Percentiles rank a stretch among this genome's conserved stretches.
Evolutionary conservation across 129 eudicot genomes (phyloP).

Genomic region (Kitagawia praeruptora): DNA sequence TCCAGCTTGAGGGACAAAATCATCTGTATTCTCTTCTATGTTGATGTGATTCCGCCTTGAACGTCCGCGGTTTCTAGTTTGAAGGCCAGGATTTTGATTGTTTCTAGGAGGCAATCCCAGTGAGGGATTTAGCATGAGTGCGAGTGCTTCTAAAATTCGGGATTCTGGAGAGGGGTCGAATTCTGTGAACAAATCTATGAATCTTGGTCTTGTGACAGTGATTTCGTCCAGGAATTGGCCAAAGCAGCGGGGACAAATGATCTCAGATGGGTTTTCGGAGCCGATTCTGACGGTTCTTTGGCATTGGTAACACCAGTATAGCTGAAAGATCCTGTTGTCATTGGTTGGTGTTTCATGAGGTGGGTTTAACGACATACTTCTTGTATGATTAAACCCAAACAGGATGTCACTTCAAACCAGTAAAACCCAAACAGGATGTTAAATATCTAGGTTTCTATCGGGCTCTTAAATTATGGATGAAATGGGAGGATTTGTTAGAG

Average conservation of each 20-base stretch:
- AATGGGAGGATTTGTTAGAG: not conserved
- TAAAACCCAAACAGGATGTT: not conserved
- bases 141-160: constrained; percentile 64
- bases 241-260: constrained; percentile 65
- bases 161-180: constrained; percentile 79
- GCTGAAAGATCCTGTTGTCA: constrained; percentile 36
- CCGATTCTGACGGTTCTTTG: constrained; percentile 51
- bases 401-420: too few relatives aligned
- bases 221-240: constrained; percentile 66
- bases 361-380: constrained; percentile 25
- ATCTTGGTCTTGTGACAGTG: constrained; percentile 38
- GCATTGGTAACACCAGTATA: constrained; percentile 89
- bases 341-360: not conserved
- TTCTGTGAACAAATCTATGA: constrained; percentile 40
- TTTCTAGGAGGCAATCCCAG: constrained; percentile 14
- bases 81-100: not conserved
- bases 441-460: not conserved
- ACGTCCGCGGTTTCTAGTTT: constrained; percentile 17
- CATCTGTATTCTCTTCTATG: constrained; percentile 28
- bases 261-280: constrained; percentile 27
- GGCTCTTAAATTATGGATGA: not conserved
- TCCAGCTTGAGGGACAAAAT: constrained; percentile 48
- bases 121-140: constrained; percentile 58
- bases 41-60: constrained; percentile 21
- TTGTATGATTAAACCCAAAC: not conserved